phyloP scores from a whole-genome alignment of 106 monocot species.

The Alisma plantagoaquatica region DNA sequence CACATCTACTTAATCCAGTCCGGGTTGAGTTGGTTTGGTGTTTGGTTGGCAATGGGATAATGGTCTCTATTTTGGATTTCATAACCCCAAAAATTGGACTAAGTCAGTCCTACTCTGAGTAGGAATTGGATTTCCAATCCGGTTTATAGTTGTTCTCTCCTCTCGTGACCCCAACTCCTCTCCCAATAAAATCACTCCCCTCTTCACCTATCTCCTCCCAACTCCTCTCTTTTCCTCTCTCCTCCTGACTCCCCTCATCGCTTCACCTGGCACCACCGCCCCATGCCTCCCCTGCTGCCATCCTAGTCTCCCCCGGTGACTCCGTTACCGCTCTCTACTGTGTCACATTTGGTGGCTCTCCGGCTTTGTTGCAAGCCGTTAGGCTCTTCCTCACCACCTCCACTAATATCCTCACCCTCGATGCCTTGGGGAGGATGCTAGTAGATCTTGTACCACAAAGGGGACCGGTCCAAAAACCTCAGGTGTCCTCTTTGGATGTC shows the following conservation, averaged over 20 bases:
- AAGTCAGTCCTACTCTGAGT: no score
- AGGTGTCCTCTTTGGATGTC: constrained; percentile 7
- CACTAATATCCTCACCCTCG: constrained; percentile 34
- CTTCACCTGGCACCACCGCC: background rate
- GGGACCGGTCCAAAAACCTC: background rate
- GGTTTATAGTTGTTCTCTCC: no score
- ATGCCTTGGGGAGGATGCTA: constrained; percentile 27
- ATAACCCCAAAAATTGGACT: no score
- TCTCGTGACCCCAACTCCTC: background rate
- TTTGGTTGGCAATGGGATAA: no score
- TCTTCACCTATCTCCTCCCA: background rate
- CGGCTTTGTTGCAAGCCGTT: constrained; percentile 7
- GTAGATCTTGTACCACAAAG: constrained; percentile 30
- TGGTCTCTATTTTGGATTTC: no score
- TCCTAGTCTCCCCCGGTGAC: constrained; percentile 33
- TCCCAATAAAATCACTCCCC: background rate
- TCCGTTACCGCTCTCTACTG: constrained; percentile 58
- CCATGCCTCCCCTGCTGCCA: background rate
- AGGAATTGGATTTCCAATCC: no score
- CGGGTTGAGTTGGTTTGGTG: no score
- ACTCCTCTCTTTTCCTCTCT: background rate
- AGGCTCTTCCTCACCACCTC: constrained; percentile 19
- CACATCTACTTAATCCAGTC: no score
- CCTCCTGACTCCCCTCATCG: no score
- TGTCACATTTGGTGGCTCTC: constrained; percentile 37